Percentiles rank a stretch among this genome's conserved stretches.
These are phyloP conservation scores for Vitis labrusca DNA, from an alignment of 164 flowering plant genomes.

Conservation along the genomic window DNA sequence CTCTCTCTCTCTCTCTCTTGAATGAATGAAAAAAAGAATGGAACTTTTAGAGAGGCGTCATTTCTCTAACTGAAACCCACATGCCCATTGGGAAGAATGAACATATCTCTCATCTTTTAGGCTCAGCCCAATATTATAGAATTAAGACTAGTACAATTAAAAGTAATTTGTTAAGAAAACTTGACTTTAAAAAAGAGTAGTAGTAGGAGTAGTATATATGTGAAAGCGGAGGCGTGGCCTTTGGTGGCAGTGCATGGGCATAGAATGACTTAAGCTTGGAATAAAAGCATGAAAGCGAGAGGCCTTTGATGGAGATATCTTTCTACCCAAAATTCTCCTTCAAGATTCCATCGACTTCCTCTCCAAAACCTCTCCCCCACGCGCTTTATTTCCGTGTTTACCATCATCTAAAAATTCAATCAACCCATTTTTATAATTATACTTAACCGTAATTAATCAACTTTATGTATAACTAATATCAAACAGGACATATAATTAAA, in stretches of 20 bases:
- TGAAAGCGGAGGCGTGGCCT: conserved; percentile 10
- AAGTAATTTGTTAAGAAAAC: too few species aligned
- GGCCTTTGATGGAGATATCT: conserved; percentile 21
- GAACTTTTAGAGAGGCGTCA: conserved; percentile 7
- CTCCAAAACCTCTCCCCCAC: background rate
- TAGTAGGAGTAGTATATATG: background rate
- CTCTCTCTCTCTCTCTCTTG: background rate
- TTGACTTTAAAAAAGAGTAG: conserved; percentile 1
- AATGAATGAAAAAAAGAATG: background rate
- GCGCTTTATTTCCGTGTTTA: too few species aligned
- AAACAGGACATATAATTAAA: too few species aligned
- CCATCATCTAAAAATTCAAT: too few species aligned
- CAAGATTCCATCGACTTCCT: conserved; percentile 11
- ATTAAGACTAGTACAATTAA: background rate
- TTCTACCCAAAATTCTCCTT: conserved; percentile 25
- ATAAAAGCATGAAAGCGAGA: conserved; percentile 24
- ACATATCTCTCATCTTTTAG: too few species aligned
- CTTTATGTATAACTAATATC: too few species aligned
- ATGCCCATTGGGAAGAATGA: background rate
- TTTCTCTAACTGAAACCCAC: conserved; percentile 8
- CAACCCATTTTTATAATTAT: background rate
- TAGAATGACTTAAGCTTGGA: conserved; percentile 33
- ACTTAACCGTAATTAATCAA: background rate
- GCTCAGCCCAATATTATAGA: too few species aligned
- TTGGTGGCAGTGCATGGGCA: conserved; percentile 34